Conservation (phyloP, 257 asterid genomes). For the Solanum sitiens region DNA sequence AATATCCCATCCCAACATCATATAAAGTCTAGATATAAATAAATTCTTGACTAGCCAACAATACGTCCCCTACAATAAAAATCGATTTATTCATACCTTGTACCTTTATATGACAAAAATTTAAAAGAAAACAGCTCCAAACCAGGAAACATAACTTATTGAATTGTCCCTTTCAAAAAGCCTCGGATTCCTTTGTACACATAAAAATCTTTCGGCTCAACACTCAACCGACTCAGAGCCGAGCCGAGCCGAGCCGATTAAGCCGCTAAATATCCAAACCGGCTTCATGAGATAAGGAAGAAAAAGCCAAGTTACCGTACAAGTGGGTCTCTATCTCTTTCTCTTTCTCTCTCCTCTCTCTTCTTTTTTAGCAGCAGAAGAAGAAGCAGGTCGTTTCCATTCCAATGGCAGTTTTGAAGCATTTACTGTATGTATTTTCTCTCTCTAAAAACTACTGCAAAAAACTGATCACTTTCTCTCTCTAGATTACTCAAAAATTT, state of each 20-base stretch:
- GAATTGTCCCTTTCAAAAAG: background rate
- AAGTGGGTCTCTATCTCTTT: conserved; percentile 1
- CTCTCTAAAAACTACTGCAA: background rate
- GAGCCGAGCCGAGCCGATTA: background rate
- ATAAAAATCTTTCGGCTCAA: background rate
- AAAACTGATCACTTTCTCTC: background rate
- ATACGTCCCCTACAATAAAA: too few relatives aligned
- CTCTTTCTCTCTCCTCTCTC: background rate
- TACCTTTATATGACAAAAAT: too few relatives aligned
- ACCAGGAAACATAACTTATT: background rate
- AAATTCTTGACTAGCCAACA: background rate
- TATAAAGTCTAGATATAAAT: too few relatives aligned
- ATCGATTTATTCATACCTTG: too few relatives aligned
- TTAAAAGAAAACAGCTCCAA: background rate
- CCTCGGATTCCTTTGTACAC: background rate
- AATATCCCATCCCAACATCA: background rate
- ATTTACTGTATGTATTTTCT: conserved; percentile 28
- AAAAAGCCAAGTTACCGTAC: conserved; percentile 25
- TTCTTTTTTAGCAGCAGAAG: conserved; percentile 17
- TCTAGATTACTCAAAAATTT: background rate
- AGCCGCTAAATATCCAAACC: background rate
- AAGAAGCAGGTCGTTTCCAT: conserved; percentile 32
- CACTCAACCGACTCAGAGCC: background rate
- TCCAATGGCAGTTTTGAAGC: conserved; percentile 55
- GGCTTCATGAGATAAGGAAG: background rate